Evolutionary conservation across 2,329 filamentous ascomycete species (phyloP).

Genomic region (Ophiostoma sp.): DNA sequence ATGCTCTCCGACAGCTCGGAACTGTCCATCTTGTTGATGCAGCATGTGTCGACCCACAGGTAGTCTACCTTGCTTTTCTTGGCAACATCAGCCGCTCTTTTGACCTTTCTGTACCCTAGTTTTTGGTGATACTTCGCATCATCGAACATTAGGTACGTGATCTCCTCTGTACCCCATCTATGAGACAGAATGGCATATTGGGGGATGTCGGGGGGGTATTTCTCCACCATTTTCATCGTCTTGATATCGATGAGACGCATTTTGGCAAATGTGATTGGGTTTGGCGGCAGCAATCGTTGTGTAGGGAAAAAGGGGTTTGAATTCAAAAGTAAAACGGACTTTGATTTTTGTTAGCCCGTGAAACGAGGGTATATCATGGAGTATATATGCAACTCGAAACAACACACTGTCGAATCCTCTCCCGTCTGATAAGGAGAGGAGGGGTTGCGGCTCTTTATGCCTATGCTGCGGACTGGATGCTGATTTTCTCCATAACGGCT

Average conservation of each 20-base stretch:
- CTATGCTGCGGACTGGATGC: neutral
- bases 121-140: neutral
- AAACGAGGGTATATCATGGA: neutral
- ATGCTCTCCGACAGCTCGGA: conserved; percentile 27
- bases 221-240: conserved; percentile 16
- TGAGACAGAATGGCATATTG: conserved; percentile 29
- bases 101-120: neutral
- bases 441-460: neutral
- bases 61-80: conserved; percentile 4
- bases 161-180: conserved; percentile 24
- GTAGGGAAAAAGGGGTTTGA: neutral
- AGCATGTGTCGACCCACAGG: conserved; percentile 29
- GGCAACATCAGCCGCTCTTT: too few relatives aligned
- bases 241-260: conserved; percentile 5
- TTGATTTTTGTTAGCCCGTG: too few relatives aligned
- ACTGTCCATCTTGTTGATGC: conserved; percentile 27
- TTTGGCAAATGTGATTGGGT: neutral
- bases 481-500: neutral
- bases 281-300: neutral
- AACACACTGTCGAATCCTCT: neutral
- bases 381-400: neutral
- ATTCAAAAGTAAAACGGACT: neutral
- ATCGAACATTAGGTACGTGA: conserved; percentile 15
- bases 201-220: conserved; percentile 22
- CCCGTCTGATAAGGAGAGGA: neutral